Evolutionary conservation across 2,329 filamentous ascomycete genomes (phyloP), one percentile per base, ranked within the genome.

Genomic region (Albifimbria verrucaria): DNA sequence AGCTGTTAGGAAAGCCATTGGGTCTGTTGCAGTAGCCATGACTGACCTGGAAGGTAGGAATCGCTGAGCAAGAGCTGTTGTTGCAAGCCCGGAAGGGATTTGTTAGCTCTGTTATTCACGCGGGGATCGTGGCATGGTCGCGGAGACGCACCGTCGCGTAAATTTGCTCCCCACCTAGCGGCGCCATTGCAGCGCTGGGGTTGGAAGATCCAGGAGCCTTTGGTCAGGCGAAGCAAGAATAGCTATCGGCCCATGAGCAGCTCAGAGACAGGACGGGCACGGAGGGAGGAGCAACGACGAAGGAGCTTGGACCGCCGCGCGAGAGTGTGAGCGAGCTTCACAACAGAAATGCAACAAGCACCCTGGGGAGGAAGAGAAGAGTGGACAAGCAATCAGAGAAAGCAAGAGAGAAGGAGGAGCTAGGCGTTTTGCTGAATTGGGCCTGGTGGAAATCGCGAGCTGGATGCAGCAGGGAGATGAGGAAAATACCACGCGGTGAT

Each of bases 61-160:
- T 99, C 92, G 76, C 85, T 96, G 76, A 96, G 79, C 52, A 97
- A 84, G 71, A 99, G 89, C 93, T 97, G 72, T 65, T 58, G 48
- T 25, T 51, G 42, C 32, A 23, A n/a, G n/a, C n/a, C 15, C 25
- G 23, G 21, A 48, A 51, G 18, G 51, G 32, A 17, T 59, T 48
- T 56, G 55, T 28, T 45, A 49, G 45, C 28, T 18, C 15, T 6
- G 18, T 17, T 39, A 18, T n/a, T 22, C 18, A 43, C 22, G 49
- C 46, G 26, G 32, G 21, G 23, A 22, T 39, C 20, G 32, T n/a
- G 32, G 32, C 20, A 47, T 48, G 43, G 57, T 47, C 48, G 50
- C 46, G 48, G 23, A 52, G 45, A 78, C 78, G 62, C 72, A 83
- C 80, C 68, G 80, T 83, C 60, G 78, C 79, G 67, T 83, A 83